A percentile compares a stretch with the other conserved stretches of the same genome.
Conservation (phyloP, 805 yeast genomes). For the Nakazawaea sp. region DNA sequence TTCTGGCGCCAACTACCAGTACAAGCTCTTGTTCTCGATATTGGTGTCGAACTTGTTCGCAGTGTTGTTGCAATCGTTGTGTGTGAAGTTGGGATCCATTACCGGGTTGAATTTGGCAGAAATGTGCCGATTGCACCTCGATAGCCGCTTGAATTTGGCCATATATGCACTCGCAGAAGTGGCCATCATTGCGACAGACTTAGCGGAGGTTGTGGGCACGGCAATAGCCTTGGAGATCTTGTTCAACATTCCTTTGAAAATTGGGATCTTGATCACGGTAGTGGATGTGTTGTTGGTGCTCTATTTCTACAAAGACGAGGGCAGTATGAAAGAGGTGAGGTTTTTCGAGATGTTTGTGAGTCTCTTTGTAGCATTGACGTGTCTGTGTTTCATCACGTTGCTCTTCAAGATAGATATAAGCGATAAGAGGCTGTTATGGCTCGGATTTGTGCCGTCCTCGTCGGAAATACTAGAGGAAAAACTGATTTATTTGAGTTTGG, state of each 20-base stretch:
- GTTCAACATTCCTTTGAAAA: slow-evolving; percentile 68
- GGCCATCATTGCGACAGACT: slow-evolving; percentile 91
- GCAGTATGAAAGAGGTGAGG: slow-evolving; percentile 71
- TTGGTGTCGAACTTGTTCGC: slow-evolving; percentile 81
- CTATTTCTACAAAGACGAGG: slow-evolving; percentile 81
- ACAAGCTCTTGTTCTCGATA: slow-evolving; percentile 70
- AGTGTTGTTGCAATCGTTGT: slow-evolving; percentile 74
- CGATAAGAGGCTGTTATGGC: slow-evolving; percentile 49
- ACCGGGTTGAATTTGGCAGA: slow-evolving; percentile 92
- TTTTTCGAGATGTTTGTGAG: slow-evolving; percentile 80
- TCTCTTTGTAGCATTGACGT: slow-evolving; percentile 70
- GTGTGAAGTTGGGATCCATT: slow-evolving; percentile 86
- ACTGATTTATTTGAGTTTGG: slow-evolving; percentile 75
- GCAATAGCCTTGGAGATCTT: slow-evolving; percentile 88
- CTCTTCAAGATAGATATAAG: slow-evolving; percentile 62
- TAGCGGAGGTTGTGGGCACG: slow-evolving; percentile 97
- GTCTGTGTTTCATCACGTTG: slow-evolving; percentile 77
- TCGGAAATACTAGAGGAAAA: slow-evolving; percentile 41
- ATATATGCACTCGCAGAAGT: slow-evolving; percentile 78
- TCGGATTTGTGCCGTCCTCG: slow-evolving; percentile 59
- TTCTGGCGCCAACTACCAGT: slow-evolving; percentile 84
- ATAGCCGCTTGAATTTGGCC: slow-evolving; percentile 48
- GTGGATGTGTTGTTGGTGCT: slow-evolving; percentile 81
- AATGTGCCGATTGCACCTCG: slow-evolving; percentile 72
- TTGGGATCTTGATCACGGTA: slow-evolving; percentile 81